A percentile compares a stretch with the other conserved stretches of the same genome.
Conservation (phyloP, 148 eudicot species). For the Arbutus unedo region DNA sequence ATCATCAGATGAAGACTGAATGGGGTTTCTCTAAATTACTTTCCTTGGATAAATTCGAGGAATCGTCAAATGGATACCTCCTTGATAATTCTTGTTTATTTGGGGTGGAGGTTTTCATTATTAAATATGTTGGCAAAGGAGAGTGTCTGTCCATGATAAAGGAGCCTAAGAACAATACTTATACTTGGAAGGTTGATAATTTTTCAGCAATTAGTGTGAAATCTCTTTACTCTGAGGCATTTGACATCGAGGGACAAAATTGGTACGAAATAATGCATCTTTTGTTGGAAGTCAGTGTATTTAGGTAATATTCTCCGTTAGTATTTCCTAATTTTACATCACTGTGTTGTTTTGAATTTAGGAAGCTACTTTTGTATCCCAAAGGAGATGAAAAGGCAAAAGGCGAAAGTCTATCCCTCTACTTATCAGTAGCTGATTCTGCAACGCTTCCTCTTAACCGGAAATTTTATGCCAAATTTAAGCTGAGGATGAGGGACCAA, state of each 20-base stretch:
- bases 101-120: constrained; percentile 20
- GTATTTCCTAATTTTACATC: background rate
- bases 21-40: constrained; percentile 19
- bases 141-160: constrained; percentile 13
- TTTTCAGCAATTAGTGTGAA: background rate
- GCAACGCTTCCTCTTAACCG: constrained; percentile 1
- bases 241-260: background rate
- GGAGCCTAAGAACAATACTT: background rate
- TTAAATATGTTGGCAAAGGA: constrained; percentile 12
- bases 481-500: constrained; percentile 3
- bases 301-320: background rate
- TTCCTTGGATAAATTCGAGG: background rate
- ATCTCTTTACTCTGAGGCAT: background rate
- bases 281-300: background rate
- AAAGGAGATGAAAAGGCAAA: background rate
- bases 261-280: background rate
- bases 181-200: constrained; percentile 20
- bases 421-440: background rate
- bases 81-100: constrained; percentile 12
- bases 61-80: constrained; percentile 15
- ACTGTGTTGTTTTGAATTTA: background rate
- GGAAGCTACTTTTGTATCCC: background rate
- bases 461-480: constrained; percentile 1
- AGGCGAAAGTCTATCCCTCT: constrained; percentile 10
- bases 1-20: constrained; percentile 16